Evolutionary conservation across 371 early-diverging fungal species (phyloP), one percentile per base, ranked within the genome.

Genomic region (Blakeslea trispora): DNA sequence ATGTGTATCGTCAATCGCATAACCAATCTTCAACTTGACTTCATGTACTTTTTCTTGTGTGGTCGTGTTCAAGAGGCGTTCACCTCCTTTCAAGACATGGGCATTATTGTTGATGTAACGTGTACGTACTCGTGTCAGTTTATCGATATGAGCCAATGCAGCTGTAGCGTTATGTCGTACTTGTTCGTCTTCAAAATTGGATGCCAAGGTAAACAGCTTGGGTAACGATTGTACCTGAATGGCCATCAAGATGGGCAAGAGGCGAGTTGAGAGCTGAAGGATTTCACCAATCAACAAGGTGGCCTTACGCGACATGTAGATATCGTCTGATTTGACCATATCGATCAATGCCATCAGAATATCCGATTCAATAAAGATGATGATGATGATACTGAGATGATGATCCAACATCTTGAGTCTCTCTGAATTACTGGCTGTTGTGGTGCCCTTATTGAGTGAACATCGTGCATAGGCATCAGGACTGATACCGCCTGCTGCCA

Each of bases 311-410:
- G 80, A 74, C 60, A 75, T 76, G 51, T 64, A 75, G 22, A 72
- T 71, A 62, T 75, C 84, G 63, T 74, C 74, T 5, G 72, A 67
- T 61, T 79, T 79, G 14, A 79, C 76, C 74, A 79, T 74, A 52
- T 80, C 81, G 8, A 77, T 66, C 31, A 80, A 53, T 1, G 81
- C 81, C 81, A 91, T 90, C 7, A 94, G 63, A 32, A 94, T 69
- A n/a, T 92, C 91, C 17, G 84, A 81, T 34, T 92, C 91, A 32
- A 92, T 82, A 57, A 94, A 89, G 11, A 89, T 81, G 5, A 88
- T 83, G 17, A 93, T 67, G 1, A 91, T 72, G 21, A 92, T 74
- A 42, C 88, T 79, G 18, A 86, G 74, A 61, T 87, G 89, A 54
- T 91, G 89, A 41, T 88, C 86, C 2, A 89, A 65, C 41, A 93